phyloP scores from a whole-genome alignment of 208 protist genomes.

The Entamoeba moshkovskii region DNA sequence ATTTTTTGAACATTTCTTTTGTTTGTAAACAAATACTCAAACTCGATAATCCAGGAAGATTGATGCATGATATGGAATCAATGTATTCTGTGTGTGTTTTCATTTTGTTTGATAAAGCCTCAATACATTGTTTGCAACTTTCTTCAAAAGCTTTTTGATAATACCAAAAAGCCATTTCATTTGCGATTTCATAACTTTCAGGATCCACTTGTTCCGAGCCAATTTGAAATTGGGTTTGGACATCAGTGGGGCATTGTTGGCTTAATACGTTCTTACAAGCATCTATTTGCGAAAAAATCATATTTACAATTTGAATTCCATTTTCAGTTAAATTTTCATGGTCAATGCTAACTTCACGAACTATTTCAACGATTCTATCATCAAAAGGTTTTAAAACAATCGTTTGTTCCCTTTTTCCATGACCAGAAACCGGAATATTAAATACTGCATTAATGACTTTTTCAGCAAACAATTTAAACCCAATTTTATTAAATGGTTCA shows the following conservation, averaged over 20 bases:
- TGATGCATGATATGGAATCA: background rate
- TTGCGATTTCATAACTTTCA: background rate
- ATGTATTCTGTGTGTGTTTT: background rate
- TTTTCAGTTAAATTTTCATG: background rate
- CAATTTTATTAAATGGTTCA: background rate
- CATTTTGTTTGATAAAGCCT: background rate
- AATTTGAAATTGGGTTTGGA: background rate
- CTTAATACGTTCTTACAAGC: background rate
- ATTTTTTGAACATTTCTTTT: background rate
- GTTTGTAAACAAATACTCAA: background rate
- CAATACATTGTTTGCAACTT: background rate
- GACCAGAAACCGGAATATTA: background rate
- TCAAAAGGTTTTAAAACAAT: background rate
- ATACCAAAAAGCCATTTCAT: background rate
- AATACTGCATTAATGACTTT: background rate
- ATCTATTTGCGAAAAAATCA: background rate
- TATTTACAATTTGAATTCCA: background rate
- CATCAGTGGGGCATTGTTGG: background rate
- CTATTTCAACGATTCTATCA: background rate
- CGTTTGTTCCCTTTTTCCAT: background rate
- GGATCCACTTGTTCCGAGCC: background rate
- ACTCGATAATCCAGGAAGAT: background rate
- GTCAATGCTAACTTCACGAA: background rate
- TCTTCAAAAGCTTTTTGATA: background rate
- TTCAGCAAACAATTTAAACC: background rate